phyloP scores from a whole-genome alignment of 768 basidiomycete species.

The Royoungia palumana region DNA sequence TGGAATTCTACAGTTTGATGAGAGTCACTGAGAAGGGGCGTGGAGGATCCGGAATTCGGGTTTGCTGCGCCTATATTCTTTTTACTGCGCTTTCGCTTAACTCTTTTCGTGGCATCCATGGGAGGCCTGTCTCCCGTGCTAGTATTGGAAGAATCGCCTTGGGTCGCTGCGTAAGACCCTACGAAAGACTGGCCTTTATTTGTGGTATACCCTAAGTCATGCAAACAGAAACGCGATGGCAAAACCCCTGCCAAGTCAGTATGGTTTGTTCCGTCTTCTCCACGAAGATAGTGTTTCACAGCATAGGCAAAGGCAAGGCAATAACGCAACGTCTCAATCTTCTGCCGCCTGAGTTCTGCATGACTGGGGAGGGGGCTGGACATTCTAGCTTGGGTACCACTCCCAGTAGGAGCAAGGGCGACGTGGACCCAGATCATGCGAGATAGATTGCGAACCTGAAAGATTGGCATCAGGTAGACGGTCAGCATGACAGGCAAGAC shows the following conservation, averaged over 20 bases:
- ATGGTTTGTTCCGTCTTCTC: constrained; percentile 71
- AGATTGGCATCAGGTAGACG: neutral
- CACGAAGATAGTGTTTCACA: constrained; percentile 77
- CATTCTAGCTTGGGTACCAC: constrained; percentile 51
- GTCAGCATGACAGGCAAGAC: neutral
- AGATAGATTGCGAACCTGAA: constrained; percentile 64
- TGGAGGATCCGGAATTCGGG: constrained; percentile 36
- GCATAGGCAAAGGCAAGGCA: constrained; percentile 71
- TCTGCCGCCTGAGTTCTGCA: constrained; percentile 56
- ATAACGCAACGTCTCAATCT: constrained; percentile 68
- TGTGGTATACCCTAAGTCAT: constrained; percentile 41
- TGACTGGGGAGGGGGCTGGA: constrained; percentile 44
- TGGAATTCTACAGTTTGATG: constrained; percentile 61
- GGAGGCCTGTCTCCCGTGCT: constrained; percentile 19
- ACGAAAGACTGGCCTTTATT: constrained; percentile 28
- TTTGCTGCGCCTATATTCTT: constrained; percentile 33
- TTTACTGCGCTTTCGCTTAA: constrained; percentile 71
- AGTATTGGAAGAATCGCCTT: constrained; percentile 29
- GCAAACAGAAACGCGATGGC: constrained; percentile 55
- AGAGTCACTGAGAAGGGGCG: constrained; percentile 60
- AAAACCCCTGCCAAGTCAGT: constrained; percentile 66
- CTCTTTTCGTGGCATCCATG: constrained; percentile 60
- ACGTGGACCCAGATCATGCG: constrained; percentile 81
- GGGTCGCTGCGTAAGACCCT: constrained; percentile 43
- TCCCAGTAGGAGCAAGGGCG: constrained; percentile 56